Evolutionary conservation across 169 alveolate species (phyloP).

Genomic region (Plasmodium falciparum): DNA sequence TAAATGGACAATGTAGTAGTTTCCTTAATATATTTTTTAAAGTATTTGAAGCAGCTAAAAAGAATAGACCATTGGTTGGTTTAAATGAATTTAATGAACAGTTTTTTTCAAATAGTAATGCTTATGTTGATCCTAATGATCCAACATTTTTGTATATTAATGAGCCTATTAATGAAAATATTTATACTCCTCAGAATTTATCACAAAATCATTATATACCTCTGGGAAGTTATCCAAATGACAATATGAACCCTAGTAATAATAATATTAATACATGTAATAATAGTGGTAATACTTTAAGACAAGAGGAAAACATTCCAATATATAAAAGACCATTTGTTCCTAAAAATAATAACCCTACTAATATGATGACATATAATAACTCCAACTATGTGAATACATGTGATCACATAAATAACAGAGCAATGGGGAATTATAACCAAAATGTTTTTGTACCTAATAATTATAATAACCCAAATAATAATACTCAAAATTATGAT

Average conservation of each 20-base stretch:
- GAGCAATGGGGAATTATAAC: neutral
- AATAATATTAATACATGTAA: neutral
- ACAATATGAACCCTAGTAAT: neutral
- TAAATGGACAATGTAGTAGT: slow-evolving; percentile 74
- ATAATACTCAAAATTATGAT: slow-evolving; percentile 10
- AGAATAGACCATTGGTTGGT: slow-evolving; percentile 45
- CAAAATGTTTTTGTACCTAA: slow-evolving; percentile 26
- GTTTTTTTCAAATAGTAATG: slow-evolving; percentile 63
- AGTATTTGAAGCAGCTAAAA: slow-evolving; percentile 67
- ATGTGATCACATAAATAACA: neutral
- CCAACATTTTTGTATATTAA: slow-evolving; percentile 72
- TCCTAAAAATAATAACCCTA: slow-evolving; percentile 22
- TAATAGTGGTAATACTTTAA: neutral
- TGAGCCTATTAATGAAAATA: slow-evolving; percentile 46
- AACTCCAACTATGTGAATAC: slow-evolving; percentile 16
- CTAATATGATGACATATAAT: slow-evolving; percentile 20
- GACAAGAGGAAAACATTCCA: slow-evolving; percentile 33
- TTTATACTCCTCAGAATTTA: slow-evolving; percentile 21
- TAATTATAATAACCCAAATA: slow-evolving; percentile 1
- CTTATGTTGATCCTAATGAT: slow-evolving; percentile 77
- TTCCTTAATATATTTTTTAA: slow-evolving; percentile 55
- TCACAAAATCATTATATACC: slow-evolving; percentile 65
- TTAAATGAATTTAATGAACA: slow-evolving; percentile 52
- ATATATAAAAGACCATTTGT: slow-evolving; percentile 55
- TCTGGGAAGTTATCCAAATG: neutral